Evolutionary conservation across 1,284 basidiomycete species (phyloP).

Genomic region (Moesziomyces antarcticus): DNA sequence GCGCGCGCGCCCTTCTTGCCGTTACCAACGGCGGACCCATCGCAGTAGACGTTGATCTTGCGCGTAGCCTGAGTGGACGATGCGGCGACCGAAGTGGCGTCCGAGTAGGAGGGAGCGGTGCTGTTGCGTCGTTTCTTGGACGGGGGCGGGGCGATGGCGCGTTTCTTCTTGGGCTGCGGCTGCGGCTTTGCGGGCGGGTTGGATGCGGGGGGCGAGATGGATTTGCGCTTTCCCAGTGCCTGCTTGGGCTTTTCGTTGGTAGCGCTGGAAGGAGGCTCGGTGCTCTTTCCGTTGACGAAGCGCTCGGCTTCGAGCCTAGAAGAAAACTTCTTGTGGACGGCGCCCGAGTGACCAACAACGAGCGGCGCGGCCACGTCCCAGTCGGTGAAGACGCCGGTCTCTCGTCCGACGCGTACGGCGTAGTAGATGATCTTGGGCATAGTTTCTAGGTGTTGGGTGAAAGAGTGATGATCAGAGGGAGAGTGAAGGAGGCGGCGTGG

Average conservation of each 20-base stretch:
- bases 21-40: constrained; percentile 83
- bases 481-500: not conserved
- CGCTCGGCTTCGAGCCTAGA: constrained; percentile 71
- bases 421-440: constrained; percentile 46
- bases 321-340: constrained; percentile 76
- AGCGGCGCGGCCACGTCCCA: constrained; percentile 74
- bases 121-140: no score
- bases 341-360: constrained; percentile 73
- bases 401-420: constrained; percentile 57
- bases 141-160: no score
- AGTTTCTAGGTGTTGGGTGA: not conserved
- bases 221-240: no score
- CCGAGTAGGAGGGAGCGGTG: not conserved
- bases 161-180: no score
- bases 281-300: constrained; percentile 22
- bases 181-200: no score
- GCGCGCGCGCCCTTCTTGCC: constrained; percentile 70
- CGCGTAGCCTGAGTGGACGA: no score
- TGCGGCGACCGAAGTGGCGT: not conserved
- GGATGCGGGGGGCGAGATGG: no score
- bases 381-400: constrained; percentile 55
- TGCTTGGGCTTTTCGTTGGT: no score
- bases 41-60: constrained; percentile 74
- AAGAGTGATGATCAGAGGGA: constrained; percentile 4
- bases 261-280: no score